Conservation (phyloP, 768 basidiomycete species). For the Russula vinacea region DNA sequence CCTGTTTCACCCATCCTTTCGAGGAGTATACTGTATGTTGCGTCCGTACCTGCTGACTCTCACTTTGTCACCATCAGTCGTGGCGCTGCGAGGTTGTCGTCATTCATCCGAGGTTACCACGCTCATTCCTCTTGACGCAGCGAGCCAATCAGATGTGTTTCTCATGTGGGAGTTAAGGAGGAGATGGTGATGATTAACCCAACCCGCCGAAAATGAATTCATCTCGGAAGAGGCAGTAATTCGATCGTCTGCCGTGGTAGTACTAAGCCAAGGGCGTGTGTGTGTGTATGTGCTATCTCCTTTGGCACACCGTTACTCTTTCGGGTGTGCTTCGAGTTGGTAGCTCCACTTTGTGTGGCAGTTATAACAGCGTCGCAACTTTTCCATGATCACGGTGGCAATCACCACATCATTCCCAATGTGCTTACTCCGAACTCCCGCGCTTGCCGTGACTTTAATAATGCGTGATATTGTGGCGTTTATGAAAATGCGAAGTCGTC, state of each 20-base stretch:
- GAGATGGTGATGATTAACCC: slow-evolving; percentile 11
- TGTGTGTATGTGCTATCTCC: background rate
- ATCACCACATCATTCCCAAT: background rate
- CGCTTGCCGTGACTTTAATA: background rate
- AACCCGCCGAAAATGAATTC: background rate
- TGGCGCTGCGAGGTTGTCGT: background rate
- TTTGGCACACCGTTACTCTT: background rate
- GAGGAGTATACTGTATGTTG: background rate
- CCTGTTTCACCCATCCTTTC: background rate
- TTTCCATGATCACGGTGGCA: background rate
- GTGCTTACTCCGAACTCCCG: background rate
- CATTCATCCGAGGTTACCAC: slow-evolving; percentile 7
- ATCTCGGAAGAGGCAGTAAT: slow-evolving; percentile 5
- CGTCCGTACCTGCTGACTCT: background rate
- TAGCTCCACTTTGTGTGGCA: background rate
- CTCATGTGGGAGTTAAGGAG: background rate
- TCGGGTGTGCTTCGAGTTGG: background rate
- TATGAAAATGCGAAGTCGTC: background rate
- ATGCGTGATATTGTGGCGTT: slow-evolving; percentile 1
- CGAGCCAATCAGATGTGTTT: slow-evolving; percentile 6
- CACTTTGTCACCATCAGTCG: background rate
- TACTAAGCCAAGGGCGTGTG: background rate
- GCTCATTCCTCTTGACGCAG: background rate
- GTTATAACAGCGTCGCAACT: background rate
- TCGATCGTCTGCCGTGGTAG: background rate